Conservation (phyloP, 2,329 filamentous ascomycete species). For the Fusarium mundagurra region DNA sequence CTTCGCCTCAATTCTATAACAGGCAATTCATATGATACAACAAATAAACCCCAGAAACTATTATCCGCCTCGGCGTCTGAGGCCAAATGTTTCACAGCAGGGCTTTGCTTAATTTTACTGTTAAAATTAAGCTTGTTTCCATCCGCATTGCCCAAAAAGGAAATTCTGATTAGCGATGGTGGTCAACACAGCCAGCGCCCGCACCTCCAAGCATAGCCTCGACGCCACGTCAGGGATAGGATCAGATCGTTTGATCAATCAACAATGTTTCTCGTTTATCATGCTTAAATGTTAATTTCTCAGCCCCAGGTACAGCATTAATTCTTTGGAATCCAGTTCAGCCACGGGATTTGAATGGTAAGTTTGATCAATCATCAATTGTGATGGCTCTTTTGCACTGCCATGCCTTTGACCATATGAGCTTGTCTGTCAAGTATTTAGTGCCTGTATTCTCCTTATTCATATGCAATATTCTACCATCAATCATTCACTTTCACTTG, state of each 20-base stretch:
- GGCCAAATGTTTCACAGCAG: background rate
- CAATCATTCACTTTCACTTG: rapidly evolving
- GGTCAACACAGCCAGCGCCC: background rate
- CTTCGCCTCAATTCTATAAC: background rate
- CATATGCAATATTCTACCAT: rapidly evolving
- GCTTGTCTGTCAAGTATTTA: background rate
- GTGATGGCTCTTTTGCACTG: background rate
- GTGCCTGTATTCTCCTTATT: rapidly evolving
- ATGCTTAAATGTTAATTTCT: rapidly evolving
- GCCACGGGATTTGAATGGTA: background rate
- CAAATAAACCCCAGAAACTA: background rate
- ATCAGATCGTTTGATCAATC: background rate
- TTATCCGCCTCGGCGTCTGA: background rate
- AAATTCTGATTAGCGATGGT: background rate
- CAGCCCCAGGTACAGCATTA: rapidly evolving
- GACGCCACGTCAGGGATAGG: background rate
- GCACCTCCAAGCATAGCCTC: background rate
- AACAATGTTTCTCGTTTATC: background rate
- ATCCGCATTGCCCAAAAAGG: background rate
- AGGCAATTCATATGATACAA: background rate
- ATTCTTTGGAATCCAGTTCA: background rate
- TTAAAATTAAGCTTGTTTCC: background rate
- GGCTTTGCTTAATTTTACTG: background rate
- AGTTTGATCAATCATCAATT: background rate
- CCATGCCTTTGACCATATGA: background rate